Percentiles rank a stretch among this genome's conserved stretches.
phyloP scores from a whole-genome alignment of 805 yeast genomes.

The Ogataea methanolica region DNA sequence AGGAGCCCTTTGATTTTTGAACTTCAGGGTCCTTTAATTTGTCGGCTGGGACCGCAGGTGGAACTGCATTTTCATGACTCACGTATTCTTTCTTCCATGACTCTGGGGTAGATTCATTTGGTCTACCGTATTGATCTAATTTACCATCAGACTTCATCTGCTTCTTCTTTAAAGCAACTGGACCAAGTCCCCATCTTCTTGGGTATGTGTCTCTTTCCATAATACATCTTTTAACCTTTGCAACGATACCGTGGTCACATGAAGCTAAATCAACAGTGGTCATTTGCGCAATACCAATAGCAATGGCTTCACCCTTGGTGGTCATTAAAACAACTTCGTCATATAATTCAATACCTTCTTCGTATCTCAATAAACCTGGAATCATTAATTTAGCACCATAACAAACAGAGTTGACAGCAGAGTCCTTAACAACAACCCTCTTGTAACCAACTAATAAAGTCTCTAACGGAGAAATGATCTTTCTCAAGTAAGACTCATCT shows the following conservation, averaged over 20 bases:
- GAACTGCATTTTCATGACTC: slow-evolving; percentile 58
- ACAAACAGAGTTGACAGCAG: slow-evolving; percentile 97
- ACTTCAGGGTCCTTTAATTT: slow-evolving; percentile 38
- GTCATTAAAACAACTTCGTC: slow-evolving; percentile 98
- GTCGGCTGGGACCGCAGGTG: slow-evolving; percentile 55
- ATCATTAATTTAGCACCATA: slow-evolving; percentile 99
- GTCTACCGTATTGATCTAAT: slow-evolving; percentile 92
- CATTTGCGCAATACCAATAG: slow-evolving; percentile 98
- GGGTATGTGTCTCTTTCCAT: slow-evolving; percentile 99
- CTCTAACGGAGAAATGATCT: slow-evolving; percentile 92
- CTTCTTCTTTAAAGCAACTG: slow-evolving; percentile 97
- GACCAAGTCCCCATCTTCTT: slow-evolving; percentile 99
- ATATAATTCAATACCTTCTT: slow-evolving; percentile 93
- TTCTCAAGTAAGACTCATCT: slow-evolving; percentile 93
- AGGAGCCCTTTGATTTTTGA: slow-evolving; percentile 44
- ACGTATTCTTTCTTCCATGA: slow-evolving; percentile 86
- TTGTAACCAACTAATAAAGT: slow-evolving; percentile 90
- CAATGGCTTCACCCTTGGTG: slow-evolving; percentile 99
- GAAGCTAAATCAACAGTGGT: slow-evolving; percentile 93
- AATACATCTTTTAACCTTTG: slow-evolving; percentile 97
- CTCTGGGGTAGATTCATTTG: slow-evolving; percentile 89
- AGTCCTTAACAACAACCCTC: slow-evolving; percentile 86
- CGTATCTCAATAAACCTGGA: slow-evolving; percentile 96
- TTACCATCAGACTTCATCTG: slow-evolving; percentile 96
- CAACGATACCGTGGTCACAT: slow-evolving; percentile 98